Evolutionary conservation across 2,329 filamentous ascomycete species (phyloP), one percentile per base, ranked within the genome.

Genomic region (Dryadomyces quercus-mongolicae): DNA sequence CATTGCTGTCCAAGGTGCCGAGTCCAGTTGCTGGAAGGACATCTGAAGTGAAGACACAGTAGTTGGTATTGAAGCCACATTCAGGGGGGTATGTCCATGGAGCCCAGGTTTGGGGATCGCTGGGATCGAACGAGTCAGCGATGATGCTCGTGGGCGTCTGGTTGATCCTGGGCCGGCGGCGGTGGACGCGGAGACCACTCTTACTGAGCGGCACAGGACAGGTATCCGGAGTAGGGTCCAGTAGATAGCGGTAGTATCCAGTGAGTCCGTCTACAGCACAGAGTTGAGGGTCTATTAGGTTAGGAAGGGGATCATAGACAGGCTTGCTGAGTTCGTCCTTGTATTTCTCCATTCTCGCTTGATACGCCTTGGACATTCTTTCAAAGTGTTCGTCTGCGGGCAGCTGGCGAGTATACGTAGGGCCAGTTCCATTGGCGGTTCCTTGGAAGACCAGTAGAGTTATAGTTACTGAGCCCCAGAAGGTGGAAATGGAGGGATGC

Each of bases 51-150:
- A 59, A 63, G 25, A 62, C 61, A 53, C 64, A 66, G 52, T 60
- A 65, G n/a, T 45, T 54, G 1, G 56, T 58, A 13, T 36, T 21
- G 15, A 52, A 51, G 13, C 57, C 56, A 38, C 64, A 66, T 34
- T 57, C 57, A 0, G 64, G 64, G 1, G 40, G 53, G 45, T 63
- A 59, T 13, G 63, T 64, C 63, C 63, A 66, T 0, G 63, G 64
- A 0, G 49, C n/a, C 60, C 58, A 63, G 44, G 13, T 53, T 1
- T 44, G n/a, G 16, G 58, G 58, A 12, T 53, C 46, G 3, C 36
- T 9, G n/a, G 36, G 50, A 9, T 18, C 34, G 40, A 2, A 8
- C 8, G 12, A 1, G 12, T 18, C n/a, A 22, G 5, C 40, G 4
- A 56, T 20, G 22, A 44, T 43, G 44, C n/a, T 22, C 13, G 12